Evolutionary conservation across 163 green algal species (phyloP).

Genomic region (Trebouxiophyceae sp.): DNA sequence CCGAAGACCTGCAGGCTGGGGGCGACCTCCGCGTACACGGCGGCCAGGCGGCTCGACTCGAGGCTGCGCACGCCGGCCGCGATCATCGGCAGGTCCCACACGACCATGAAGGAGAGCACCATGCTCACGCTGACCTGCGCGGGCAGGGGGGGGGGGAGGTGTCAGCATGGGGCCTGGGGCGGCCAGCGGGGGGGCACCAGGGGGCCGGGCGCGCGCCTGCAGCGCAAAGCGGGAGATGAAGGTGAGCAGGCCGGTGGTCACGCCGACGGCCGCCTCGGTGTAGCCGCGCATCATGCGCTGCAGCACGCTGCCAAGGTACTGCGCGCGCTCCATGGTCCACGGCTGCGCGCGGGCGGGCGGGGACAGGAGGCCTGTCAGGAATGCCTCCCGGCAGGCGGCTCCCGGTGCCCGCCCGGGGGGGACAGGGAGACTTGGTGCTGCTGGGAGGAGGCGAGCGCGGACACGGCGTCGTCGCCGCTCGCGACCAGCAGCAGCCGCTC

Average conservation of each 20-base stretch:
- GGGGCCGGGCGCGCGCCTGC: slow-evolving; percentile 51
- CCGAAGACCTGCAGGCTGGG: slow-evolving; percentile 76
- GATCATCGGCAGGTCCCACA: slow-evolving; percentile 81
- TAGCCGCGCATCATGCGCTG: slow-evolving; percentile 74
- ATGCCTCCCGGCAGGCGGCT: too few relatives aligned
- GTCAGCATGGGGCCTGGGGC: too few relatives aligned
- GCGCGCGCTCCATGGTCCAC: slow-evolving; percentile 55
- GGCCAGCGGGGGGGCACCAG: too few relatives aligned
- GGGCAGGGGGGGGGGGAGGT: not conserved
- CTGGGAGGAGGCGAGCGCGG: not conserved
- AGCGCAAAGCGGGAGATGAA: slow-evolving; percentile 77
- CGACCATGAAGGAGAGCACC: slow-evolving; percentile 81
- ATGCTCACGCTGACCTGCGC: slow-evolving; percentile 68
- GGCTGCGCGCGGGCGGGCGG: too few relatives aligned
- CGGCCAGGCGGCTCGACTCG: slow-evolving; percentile 52
- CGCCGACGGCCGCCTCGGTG: slow-evolving; percentile 74
- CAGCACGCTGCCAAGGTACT: slow-evolving; percentile 59
- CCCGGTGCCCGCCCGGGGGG: too few relatives aligned
- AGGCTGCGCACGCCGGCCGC: slow-evolving; percentile 40
- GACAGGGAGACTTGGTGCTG: too few relatives aligned
- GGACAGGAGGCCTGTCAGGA: too few relatives aligned
- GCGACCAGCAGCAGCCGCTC: slow-evolving; percentile 77
- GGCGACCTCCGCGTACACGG: slow-evolving; percentile 83
- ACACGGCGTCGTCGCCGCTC: slow-evolving; percentile 59
- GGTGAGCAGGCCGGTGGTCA: slow-evolving; percentile 69